phyloP scores from a whole-genome alignment of 1,284 basidiomycete genomes.

The Trametes sp. region DNA sequence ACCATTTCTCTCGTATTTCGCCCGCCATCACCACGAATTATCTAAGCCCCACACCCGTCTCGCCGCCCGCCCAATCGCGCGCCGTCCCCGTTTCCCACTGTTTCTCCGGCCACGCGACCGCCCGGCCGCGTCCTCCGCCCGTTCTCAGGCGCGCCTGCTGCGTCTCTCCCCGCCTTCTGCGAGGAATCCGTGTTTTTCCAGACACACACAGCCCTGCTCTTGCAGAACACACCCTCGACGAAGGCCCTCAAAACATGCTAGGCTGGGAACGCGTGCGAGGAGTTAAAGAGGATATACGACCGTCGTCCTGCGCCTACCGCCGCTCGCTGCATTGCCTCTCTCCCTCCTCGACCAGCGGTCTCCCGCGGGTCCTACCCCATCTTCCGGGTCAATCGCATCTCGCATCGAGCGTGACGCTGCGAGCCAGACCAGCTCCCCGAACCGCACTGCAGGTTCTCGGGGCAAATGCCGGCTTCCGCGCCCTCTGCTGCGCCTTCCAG shows the following conservation, averaged over 20 bases:
- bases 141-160: neutral
- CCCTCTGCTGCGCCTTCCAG: conserved; percentile 14
- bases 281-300: conserved; percentile 22
- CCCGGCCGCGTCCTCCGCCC: neutral
- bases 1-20: neutral
- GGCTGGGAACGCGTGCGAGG: conserved; percentile 23
- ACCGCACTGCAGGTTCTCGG: conserved; percentile 6
- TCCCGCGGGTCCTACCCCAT: conserved; percentile 8
- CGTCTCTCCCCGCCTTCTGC: neutral
- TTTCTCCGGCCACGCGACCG: conserved; percentile 17
- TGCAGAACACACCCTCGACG: conserved; percentile 1
- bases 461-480: conserved; percentile 13
- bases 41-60: conserved; percentile 20
- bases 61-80: conserved; percentile 10
- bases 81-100: neutral
- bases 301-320: conserved; percentile 6
- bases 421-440: neutral
- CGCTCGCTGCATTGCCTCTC: conserved; percentile 17
- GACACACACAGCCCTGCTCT: conserved; percentile 4
- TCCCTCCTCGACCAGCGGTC: conserved; percentile 1
- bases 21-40: neutral
- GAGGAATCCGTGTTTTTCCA: neutral
- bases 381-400: conserved; percentile 2
- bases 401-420: conserved; percentile 7
- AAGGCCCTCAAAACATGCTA: conserved; percentile 4